A percentile compares a stretch with the other conserved stretches of the same genome.
phyloP scores from a whole-genome alignment of 1,284 basidiomycete genomes.

The Thelephora terrestris region DNA sequence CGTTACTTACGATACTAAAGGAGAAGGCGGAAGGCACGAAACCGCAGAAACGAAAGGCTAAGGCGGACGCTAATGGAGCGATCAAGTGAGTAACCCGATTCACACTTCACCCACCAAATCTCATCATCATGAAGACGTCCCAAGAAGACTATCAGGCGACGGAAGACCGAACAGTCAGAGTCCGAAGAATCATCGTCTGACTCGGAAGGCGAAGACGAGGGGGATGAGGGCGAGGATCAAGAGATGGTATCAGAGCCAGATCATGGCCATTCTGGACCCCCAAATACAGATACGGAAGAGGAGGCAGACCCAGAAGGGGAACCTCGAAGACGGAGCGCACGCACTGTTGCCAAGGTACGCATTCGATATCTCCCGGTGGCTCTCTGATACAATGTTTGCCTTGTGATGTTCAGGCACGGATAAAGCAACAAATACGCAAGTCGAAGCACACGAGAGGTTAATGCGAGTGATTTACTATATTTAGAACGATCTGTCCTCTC shows the following conservation, averaged over 20 bases:
- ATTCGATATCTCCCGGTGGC: neutral
- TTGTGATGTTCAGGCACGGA: slow-evolving; percentile 13
- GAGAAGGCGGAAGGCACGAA: slow-evolving; percentile 22
- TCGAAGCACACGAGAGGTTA: neutral
- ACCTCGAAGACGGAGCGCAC: slow-evolving; percentile 29
- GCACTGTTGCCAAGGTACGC: slow-evolving; percentile 35
- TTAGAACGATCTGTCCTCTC: neutral
- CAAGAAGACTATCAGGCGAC: slow-evolving; percentile 22
- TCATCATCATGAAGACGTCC: slow-evolving; percentile 14
- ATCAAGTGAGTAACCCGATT: slow-evolving; percentile 27
- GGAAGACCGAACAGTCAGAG: slow-evolving; percentile 26
- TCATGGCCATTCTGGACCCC: neutral
- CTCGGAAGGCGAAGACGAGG: slow-evolving; percentile 17
- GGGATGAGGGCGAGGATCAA: slow-evolving; percentile 22
- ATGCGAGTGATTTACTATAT: slow-evolving; percentile 2
- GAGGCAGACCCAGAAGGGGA: slow-evolving; percentile 3
- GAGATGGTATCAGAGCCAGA: slow-evolving; percentile 15
- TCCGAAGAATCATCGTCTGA: slow-evolving; percentile 22
- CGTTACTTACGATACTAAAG: slow-evolving; percentile 7
- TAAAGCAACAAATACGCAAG: slow-evolving; percentile 17
- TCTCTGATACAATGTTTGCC: slow-evolving; percentile 1
- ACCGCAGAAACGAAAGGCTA: slow-evolving; percentile 31
- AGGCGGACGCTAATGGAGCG: slow-evolving; percentile 27
- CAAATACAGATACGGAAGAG: slow-evolving; percentile 6
- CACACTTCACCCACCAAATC: neutral